Evolutionary conservation across 176 grass and related monocot genomes (phyloP), one percentile per base, ranked within the genome.

Genomic region (Pontederia paniculata): DNA sequence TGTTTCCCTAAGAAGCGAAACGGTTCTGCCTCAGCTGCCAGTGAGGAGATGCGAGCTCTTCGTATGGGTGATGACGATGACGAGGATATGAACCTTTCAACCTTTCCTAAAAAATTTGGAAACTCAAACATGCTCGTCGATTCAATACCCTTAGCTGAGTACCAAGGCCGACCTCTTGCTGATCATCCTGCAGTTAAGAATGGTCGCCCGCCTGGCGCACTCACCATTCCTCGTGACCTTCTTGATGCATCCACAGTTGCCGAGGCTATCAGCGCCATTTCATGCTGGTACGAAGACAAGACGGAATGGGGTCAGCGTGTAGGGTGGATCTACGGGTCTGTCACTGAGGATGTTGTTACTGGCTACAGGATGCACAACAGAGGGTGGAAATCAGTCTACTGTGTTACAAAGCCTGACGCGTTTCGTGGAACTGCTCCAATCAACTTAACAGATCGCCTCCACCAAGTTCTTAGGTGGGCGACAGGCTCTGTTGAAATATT

Each of bases 401-500:
- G 85, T 74, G 83, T 81, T 64, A 89, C 83, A 66, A 80, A 84
- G 63, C 85, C 76, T 22, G 80, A 89, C 55, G 85, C 85, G 15
- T 89, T 89, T 73, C 83, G 83, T 81, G 85, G 85, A 21, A 89
- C 85, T 9, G 85, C 85, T 0, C 85, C 85, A 5, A 89, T 89
- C 66, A 89, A 89, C 80, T 70, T 89, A 0, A 89, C 85, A 5
- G 85, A 89, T 65, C 67, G 85, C 41, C 80, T 89, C 12, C 85
- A 81, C 68, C 52, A 81, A 80, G 82, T 97, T 57, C 91, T 89
- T 20, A 74, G 83, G 3, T 89, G 91, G 85, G 88, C 82, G 0
- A 85, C 80, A 11, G 91, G 91, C 0, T 89, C 91, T 1, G 82
- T 97, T 0, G 91, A 97, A 80, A 86, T 97, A 72, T 97, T 97